Base-by-base conservation (phyloP, 768 basidiomycete genomes). In the Suillus weaverae region DNA sequence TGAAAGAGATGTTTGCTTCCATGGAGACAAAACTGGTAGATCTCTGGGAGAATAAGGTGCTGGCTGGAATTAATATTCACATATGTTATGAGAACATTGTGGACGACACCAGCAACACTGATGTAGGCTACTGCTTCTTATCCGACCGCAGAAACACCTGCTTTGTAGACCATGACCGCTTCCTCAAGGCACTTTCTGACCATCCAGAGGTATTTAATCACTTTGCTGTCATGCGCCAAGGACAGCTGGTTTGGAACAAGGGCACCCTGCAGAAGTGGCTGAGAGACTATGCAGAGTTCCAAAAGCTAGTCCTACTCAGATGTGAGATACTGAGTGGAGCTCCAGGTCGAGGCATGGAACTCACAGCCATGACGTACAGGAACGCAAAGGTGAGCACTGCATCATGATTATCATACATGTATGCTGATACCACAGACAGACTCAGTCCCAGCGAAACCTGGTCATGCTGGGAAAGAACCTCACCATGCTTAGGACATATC, bases 391-490 rank as follows among this genome's bases (percentile, higher is more conserved):
- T 10, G 4, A 38, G 38, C 35, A 9, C 1, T 1, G 35, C 10
- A 38, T 11, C 10, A 13, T 13, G 38, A 38, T 38, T 13, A 38
- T 5, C 11, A 38, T 13, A 4, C 38, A 9, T 10, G 38, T 4
- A 14, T 4, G 13, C 38, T 38, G 11, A 38, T 13, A 14, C 9
- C 1, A 38, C 13, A 14, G 22, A 41, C 41, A 41, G 41, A 41
- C 41, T 14, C 41, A 67, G 68, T 14, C 66, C 63, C 8, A 65
- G 69, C 64, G 71, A 1, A 69, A 70, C 48, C 39, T 66, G 14
- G 50, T 71, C 8, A 67, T 64, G 3, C 64, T 75, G 39, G 71
- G 67, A 1, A 51, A 69, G 2, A 60, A 70, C 54, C 20, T 69
- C 1, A 56, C 64, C 1, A 56, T 76, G 2, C 39, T 74, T 1